Evolutionary conservation across 768 basidiomycete genomes (phyloP).

Genomic region (Tylopilus subfusipes): DNA sequence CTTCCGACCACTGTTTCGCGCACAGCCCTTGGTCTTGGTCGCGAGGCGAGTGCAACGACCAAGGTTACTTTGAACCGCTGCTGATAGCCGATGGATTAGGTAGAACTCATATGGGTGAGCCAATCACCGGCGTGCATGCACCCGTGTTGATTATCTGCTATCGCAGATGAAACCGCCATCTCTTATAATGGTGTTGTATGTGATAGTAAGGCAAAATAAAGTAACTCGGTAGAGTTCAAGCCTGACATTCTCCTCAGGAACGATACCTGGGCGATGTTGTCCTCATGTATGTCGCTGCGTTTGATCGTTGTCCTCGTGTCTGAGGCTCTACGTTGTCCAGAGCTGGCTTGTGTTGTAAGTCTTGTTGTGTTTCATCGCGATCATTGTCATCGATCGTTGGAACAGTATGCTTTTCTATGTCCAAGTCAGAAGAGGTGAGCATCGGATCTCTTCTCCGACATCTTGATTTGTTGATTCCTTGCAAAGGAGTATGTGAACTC

Average conservation of each 20-base stretch:
- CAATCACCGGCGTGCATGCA: background rate
- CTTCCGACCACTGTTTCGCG: background rate
- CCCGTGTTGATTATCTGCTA: background rate
- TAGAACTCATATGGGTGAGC: constrained; percentile 33
- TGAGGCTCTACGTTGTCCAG: constrained; percentile 9
- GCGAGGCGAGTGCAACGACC: constrained; percentile 23
- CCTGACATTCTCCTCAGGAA: constrained; percentile 19
- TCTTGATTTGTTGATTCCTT: background rate
- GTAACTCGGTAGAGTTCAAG: background rate
- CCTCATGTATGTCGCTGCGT: constrained; percentile 20
- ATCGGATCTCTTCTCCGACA: background rate
- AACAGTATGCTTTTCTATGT: constrained; percentile 21
- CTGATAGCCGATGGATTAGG: constrained; percentile 11
- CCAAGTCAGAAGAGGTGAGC: constrained; percentile 19
- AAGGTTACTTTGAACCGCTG: background rate
- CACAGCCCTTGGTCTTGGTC: constrained; percentile 23
- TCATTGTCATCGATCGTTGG: background rate
- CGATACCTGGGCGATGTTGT: constrained; percentile 32
- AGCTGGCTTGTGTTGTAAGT: constrained; percentile 20
- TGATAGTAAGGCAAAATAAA: constrained; percentile 18
- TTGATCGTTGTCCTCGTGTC: background rate
- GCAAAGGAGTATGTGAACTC: constrained; percentile 23
- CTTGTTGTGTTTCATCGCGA: background rate
- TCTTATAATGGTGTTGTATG: constrained; percentile 24
- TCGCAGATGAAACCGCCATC: constrained; percentile 26